Evolutionary conservation across 2,329 filamentous ascomycete genomes (phyloP), one percentile per base, ranked within the genome.

Genomic region (Alternaria incomplexa): DNA sequence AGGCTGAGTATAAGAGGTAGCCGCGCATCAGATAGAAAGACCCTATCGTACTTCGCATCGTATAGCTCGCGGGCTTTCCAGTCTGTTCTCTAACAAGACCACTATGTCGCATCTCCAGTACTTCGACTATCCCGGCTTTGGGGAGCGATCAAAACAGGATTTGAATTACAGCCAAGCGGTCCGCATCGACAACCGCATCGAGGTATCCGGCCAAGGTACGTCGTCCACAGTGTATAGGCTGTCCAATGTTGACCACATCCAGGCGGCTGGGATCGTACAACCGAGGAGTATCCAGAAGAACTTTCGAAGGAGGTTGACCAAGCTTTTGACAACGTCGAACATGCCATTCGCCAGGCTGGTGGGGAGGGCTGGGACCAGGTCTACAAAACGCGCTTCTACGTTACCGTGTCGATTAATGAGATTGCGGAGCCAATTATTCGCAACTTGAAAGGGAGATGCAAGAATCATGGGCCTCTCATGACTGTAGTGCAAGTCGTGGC

Each of bases 261-360:
- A 75, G 73, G 72, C 25, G 74, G 72, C 8, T 76, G 69, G 71
- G 67, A 75, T 44, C 69, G 66, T 4, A 25, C 60, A 6, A 74
- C 69, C 7, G 72, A 74, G 50, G 61, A 64, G 10, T 66, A 69
- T n/a, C 72, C 73, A 9, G 50, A 63, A 5, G 53, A 63, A 9
- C 32, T 75, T 23, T 47, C 56, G 2, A 59, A 58, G 2, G 71
- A 77, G 61, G 59, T 77, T n/a, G 69, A 70, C 12, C 73, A 72
- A 47, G 84, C 85, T 0, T 88, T 89, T 65, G 75, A 70, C 12
- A 89, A 88, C 61, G 83, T 88, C 11, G 84, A 89, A 2, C 71
- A 79, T n/a, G 80, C 77, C 43, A 73, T 89, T 7, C 81, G 81
- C 45, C 68, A 83, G 11, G 85, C 85, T 0, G 87, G 87, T 2